These are phyloP conservation scores for Mycena galericulata DNA, from an alignment of 768 basidiomycete species.

Conservation along the genomic window DNA sequence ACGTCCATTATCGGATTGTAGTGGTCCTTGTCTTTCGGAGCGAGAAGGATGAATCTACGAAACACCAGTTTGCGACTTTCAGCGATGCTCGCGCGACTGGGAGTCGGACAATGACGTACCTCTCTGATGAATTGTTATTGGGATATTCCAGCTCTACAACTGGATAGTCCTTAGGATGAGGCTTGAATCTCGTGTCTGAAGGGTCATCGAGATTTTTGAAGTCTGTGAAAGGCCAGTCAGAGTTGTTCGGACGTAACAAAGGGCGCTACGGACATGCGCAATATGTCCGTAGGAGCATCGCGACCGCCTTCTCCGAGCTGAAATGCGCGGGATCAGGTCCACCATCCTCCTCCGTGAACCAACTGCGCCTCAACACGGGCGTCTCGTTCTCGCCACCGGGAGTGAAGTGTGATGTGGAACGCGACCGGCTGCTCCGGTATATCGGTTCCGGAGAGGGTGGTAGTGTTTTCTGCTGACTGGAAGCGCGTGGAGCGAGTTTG, in stretches of 20 bases:
- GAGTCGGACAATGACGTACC: slow-evolving; percentile 54
- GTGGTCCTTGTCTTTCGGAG: slow-evolving; percentile 87
- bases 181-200: slow-evolving; percentile 72
- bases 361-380: slow-evolving; percentile 56
- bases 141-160: slow-evolving; percentile 83
- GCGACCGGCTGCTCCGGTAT: slow-evolving; percentile 69
- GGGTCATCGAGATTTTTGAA: slow-evolving; percentile 77
- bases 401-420: slow-evolving; percentile 70
- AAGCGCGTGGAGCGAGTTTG: slow-evolving; percentile 54
- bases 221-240: slow-evolving; percentile 55
- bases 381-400: slow-evolving; percentile 47
- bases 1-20: slow-evolving; percentile 89
- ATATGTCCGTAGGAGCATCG: slow-evolving; percentile 72
- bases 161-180: slow-evolving; percentile 71
- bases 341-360: slow-evolving; percentile 66
- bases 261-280: slow-evolving; percentile 67
- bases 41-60: slow-evolving; percentile 78
- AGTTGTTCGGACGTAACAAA: slow-evolving; percentile 16
- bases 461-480: slow-evolving; percentile 53
- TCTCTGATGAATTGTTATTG: slow-evolving; percentile 74
- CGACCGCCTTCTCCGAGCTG: slow-evolving; percentile 76
- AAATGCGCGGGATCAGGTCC: slow-evolving; percentile 63
- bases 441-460: slow-evolving; percentile 67
- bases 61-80: neutral
- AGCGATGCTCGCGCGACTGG: slow-evolving; percentile 1